phyloP scores from a whole-genome alignment of 2,329 filamentous ascomycete species.

The Ceratocystis ficicola region DNA sequence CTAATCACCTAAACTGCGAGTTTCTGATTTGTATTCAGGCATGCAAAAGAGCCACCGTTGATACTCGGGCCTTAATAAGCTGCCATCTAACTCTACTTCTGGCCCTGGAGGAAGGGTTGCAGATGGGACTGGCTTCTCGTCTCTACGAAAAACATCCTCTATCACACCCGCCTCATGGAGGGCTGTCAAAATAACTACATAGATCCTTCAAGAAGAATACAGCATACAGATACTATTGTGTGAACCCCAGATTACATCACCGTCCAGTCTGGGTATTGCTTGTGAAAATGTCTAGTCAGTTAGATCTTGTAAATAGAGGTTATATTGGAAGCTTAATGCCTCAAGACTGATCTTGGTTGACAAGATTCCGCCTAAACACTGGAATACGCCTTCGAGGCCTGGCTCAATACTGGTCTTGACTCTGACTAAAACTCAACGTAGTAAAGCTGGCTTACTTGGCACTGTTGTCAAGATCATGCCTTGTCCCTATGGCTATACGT shows the following conservation, averaged over 20 bases:
- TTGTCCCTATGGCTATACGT: background rate
- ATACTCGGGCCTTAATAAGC: background rate
- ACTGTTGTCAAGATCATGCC: background rate
- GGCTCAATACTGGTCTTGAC: background rate
- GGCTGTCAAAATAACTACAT: background rate
- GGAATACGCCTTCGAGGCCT: background rate
- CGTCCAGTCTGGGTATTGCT: background rate
- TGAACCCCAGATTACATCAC: background rate
- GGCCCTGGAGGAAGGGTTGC: too few relatives aligned
- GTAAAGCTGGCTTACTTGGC: background rate
- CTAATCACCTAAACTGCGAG: too few relatives aligned
- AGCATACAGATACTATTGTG: too few relatives aligned
- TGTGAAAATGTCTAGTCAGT: background rate
- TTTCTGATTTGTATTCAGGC: background rate
- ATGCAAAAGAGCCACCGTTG: background rate
- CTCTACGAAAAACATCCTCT: background rate
- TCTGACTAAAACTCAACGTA: background rate
- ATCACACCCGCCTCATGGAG: background rate
- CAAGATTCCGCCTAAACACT: background rate
- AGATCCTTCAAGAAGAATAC: background rate
- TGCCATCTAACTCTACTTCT: background rate
- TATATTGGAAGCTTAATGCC: background rate
- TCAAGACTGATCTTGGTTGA: background rate
- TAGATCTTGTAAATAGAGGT: background rate
- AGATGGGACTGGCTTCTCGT: background rate